Percentiles rank a stretch among this genome's conserved stretches.
These are phyloP conservation scores for Schizosaccharomyces osmophilus DNA, from an alignment of 805 yeast genomes.

Conservation along the genomic window DNA sequence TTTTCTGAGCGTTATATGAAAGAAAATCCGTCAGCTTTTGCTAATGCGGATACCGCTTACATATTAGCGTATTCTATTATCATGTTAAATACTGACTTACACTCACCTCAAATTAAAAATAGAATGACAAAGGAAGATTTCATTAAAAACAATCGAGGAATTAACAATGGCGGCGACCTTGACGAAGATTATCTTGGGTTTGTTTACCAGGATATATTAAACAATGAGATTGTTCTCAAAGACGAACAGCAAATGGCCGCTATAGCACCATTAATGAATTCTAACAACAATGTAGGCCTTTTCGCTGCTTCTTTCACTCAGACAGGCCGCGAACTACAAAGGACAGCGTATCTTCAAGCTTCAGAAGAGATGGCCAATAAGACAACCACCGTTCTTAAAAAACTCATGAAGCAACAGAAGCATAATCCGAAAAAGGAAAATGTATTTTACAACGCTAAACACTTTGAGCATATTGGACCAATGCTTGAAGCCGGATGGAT, in stretches of 20 bases:
- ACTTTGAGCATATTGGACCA: slow-evolving; percentile 72
- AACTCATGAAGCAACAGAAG: slow-evolving; percentile 22
- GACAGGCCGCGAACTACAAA: slow-evolving; percentile 31
- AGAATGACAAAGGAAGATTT: slow-evolving; percentile 80
- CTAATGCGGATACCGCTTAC: slow-evolving; percentile 55
- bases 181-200: slow-evolving; percentile 46
- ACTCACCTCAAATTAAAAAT: slow-evolving; percentile 73
- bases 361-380: slow-evolving; percentile 76
- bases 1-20: slow-evolving; percentile 80
- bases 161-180: slow-evolving; percentile 71
- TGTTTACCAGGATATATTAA: slow-evolving; percentile 54
- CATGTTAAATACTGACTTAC: slow-evolving; percentile 80
- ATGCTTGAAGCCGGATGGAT: slow-evolving; percentile 91
- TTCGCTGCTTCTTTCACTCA: slow-evolving; percentile 25
- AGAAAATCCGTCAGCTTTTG: slow-evolving; percentile 69
- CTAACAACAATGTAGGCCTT: slow-evolving; percentile 6
- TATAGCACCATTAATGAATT: slow-evolving; percentile 23
- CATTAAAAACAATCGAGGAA: slow-evolving; percentile 65
- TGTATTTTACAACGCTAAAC: slow-evolving; percentile 60
- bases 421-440: slow-evolving; percentile 7
- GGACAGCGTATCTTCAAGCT: slow-evolving; percentile 77
- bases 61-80: slow-evolving; percentile 77
- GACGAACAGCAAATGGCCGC: slow-evolving; percentile 88
- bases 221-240: slow-evolving; percentile 67
- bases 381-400: slow-evolving; percentile 61